phyloP scores from a whole-genome alignment of 2,329 filamentous ascomycete species.

The Teratosphaeria viscida region DNA sequence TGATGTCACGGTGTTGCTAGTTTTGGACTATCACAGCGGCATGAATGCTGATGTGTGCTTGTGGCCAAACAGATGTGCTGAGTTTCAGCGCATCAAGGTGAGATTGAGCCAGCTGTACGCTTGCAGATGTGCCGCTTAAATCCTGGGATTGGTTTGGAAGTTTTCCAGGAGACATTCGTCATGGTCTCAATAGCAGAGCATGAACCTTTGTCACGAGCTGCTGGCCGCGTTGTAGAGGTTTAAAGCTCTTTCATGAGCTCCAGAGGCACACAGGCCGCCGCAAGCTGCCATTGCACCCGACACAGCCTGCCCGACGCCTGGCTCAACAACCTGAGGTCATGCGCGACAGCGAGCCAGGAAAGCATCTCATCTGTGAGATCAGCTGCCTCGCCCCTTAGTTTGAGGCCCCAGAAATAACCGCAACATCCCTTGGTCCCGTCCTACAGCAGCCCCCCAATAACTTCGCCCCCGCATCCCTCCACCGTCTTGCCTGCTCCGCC shows the following conservation, averaged over 20 bases:
- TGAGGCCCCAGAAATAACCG: slow-evolving; percentile 15
- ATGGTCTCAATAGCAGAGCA: not conserved
- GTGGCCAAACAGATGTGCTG: too few species aligned
- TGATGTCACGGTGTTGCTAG: not conserved
- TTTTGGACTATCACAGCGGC: not conserved
- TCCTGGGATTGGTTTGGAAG: not conserved
- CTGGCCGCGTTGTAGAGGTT: not conserved
- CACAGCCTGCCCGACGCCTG: too few species aligned
- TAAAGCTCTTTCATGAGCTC: too few species aligned
- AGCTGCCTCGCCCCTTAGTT: not conserved
- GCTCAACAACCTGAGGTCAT: too few species aligned
- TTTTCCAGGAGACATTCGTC: not conserved
- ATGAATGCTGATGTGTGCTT: not conserved
- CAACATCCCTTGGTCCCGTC: slow-evolving; percentile 33
- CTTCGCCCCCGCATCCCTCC: slow-evolving; percentile 28
- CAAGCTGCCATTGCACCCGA: too few species aligned
- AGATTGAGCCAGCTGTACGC: not conserved
- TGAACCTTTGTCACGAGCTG: not conserved
- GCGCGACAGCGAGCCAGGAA: not conserved
- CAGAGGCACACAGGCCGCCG: too few species aligned
- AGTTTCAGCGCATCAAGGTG: not conserved
- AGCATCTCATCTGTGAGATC: not conserved
- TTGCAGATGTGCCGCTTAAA: too few species aligned
- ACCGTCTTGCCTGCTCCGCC: slow-evolving; percentile 22
- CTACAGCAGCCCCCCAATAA: slow-evolving; percentile 40